Percentiles rank a stretch among this genome's conserved stretches.
phyloP scores from a whole-genome alignment of 202 grass and related monocot genomes.

The Setaria italica region DNA sequence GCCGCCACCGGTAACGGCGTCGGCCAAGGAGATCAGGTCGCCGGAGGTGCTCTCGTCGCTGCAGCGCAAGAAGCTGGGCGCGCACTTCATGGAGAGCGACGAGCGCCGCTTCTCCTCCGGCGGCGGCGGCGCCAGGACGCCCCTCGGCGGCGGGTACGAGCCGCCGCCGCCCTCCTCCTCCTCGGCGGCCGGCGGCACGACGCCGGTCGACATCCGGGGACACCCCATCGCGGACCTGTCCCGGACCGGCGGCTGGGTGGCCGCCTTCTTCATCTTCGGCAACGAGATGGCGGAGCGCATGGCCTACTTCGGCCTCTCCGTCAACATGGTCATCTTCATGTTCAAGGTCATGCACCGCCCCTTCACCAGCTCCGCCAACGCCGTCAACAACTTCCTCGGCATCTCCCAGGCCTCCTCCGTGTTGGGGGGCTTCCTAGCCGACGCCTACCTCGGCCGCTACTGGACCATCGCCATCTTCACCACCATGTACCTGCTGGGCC shows the following conservation, averaged over 20 bases:
- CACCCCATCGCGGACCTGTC: conserved; percentile 68
- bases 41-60: conserved; percentile 29
- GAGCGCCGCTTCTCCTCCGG: conserved; percentile 52
- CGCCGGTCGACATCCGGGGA: conserved; percentile 74
- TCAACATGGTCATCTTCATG: conserved; percentile 96
- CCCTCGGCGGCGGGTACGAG: conserved; percentile 43
- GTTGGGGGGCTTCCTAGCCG: conserved; percentile 84
- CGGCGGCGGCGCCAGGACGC: background rate
- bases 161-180: background rate
- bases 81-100: conserved; percentile 75
- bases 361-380: conserved; percentile 66
- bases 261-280: conserved; percentile 92
- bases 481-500: conserved; percentile 80
- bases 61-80: conserved; percentile 61
- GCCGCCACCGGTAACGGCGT: background rate
- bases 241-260: conserved; percentile 77
- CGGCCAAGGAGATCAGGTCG: conserved; percentile 71
- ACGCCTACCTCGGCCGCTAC: conserved; percentile 94
- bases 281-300: conserved; percentile 95
- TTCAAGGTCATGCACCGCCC: conserved; percentile 89
- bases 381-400: conserved; percentile 86
- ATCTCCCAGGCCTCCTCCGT: conserved; percentile 94
- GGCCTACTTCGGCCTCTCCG: conserved; percentile 89
- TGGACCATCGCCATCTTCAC: conserved; percentile 90
- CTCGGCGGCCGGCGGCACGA: conserved; percentile 37